A percentile compares a stretch with the other conserved stretches of the same genome.
Evolutionary conservation across 441 rosid genomes (phyloP).

Genomic region (Omphalea diandra): DNA sequence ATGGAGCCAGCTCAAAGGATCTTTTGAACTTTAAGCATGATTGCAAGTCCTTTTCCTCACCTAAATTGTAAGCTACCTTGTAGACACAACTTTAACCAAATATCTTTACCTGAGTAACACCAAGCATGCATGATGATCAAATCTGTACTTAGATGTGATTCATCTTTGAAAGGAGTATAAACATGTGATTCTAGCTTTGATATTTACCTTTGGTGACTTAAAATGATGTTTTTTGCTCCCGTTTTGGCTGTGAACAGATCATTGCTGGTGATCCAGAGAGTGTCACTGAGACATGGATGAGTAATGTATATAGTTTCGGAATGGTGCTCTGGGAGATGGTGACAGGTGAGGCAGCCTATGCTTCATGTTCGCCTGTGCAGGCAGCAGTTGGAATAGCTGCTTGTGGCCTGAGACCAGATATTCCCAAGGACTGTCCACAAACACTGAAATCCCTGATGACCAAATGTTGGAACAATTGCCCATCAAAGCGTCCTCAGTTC

Average conservation of each 20-base stretch:
- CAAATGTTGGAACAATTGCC: slow-evolving; percentile 81
- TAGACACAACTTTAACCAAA: slow-evolving; percentile 18
- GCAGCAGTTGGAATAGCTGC: slow-evolving; percentile 97
- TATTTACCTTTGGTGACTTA: not conserved
- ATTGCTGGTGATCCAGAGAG: slow-evolving; percentile 95
- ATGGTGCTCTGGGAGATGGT: slow-evolving; percentile 98
- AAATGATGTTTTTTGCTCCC: not conserved
- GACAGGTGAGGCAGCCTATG: slow-evolving; percentile 84
- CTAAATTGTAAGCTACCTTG: slow-evolving; percentile 26
- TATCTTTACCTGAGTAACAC: slow-evolving; percentile 1
- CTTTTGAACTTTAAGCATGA: slow-evolving; percentile 27
- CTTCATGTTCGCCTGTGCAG: slow-evolving; percentile 89
- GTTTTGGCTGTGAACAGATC: slow-evolving; percentile 52
- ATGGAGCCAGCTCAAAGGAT: slow-evolving; percentile 41
- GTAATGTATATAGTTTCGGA: slow-evolving; percentile 90
- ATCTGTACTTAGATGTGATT: not conserved
- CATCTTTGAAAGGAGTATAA: slow-evolving; percentile 12
- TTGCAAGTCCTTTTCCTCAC: slow-evolving; percentile 27
- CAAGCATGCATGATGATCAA: not conserved
- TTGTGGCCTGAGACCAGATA: slow-evolving; percentile 88
- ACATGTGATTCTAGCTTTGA: not conserved
- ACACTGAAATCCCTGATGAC: slow-evolving; percentile 65
- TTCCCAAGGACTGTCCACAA: slow-evolving; percentile 90
- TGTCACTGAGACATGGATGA: slow-evolving; percentile 93
- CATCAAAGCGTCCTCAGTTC: slow-evolving; percentile 80